These are phyloP conservation scores for Kwoniella heveanensis DNA, from an alignment of 768 basidiomycete species.

Conservation along the genomic window DNA sequence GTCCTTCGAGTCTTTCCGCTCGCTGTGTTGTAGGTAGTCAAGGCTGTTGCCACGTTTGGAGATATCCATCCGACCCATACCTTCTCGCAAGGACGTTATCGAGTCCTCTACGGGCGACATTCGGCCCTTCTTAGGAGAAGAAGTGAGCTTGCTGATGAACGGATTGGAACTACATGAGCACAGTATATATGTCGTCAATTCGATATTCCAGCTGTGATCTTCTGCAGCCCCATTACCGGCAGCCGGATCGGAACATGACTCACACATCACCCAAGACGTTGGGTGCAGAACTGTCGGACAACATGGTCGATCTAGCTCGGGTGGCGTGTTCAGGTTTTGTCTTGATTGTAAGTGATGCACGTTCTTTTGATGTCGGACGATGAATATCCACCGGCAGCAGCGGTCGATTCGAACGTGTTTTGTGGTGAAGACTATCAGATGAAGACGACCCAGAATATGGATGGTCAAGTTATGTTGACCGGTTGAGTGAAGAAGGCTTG, in stretches of 20 bases:
- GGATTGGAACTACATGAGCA: slow-evolving; percentile 37
- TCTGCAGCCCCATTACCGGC: no score
- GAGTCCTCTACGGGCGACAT: slow-evolving; percentile 26
- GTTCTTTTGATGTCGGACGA: no score
- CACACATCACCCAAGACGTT: slow-evolving; percentile 36
- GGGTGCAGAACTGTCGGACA: slow-evolving; percentile 10
- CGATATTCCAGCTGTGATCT: no score
- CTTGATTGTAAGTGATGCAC: no score
- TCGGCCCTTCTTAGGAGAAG: slow-evolving; percentile 30
- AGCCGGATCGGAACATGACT: slow-evolving; percentile 19
- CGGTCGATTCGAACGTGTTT: no score
- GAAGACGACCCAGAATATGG: not conserved
- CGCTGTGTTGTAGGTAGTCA: slow-evolving; percentile 20
- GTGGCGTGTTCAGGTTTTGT: not conserved
- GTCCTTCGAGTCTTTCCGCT: slow-evolving; percentile 10
- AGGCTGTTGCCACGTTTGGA: slow-evolving; percentile 19
- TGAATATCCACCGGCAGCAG: no score
- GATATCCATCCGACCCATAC: slow-evolving; percentile 49
- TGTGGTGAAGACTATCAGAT: no score
- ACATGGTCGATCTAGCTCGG: slow-evolving; percentile 3
- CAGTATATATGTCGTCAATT: not conserved
- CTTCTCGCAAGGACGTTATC: slow-evolving; percentile 38
- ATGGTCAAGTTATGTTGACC: not conserved
- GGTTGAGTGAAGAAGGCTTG: slow-evolving; percentile 2
- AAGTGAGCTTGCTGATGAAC: slow-evolving; percentile 34